These are phyloP conservation scores for Talaromyces thailandensis DNA, from an alignment of 495 filamentous ascomycete genomes.

Conservation along the genomic window DNA sequence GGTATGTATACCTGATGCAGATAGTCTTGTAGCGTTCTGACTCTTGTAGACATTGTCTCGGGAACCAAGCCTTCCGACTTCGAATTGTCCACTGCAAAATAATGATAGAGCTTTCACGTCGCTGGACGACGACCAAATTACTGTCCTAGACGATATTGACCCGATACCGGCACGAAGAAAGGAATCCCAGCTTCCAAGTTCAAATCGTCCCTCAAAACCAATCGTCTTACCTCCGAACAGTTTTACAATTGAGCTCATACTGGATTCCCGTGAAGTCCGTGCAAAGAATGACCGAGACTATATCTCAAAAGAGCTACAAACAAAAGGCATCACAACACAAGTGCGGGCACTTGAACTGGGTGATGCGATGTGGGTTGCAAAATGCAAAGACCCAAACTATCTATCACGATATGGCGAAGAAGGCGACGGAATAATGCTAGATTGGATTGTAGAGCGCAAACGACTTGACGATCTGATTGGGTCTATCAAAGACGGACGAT, in stretches of 20 bases:
- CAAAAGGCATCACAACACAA: constrained; percentile 54
- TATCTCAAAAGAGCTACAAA: constrained; percentile 61
- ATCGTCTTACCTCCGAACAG: constrained; percentile 51
- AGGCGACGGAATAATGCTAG: constrained; percentile 67
- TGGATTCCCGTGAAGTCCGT: constrained; percentile 72
- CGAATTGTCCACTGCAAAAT: neutral
- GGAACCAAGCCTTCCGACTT: neutral
- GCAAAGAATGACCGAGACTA: constrained; percentile 72
- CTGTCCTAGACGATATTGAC: neutral
- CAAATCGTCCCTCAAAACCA: constrained; percentile 24
- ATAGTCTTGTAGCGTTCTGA: neutral
- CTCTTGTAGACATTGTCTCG: neutral
- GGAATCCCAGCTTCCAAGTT: neutral
- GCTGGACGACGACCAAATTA: neutral
- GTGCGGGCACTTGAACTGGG: constrained; percentile 64
- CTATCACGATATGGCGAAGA: constrained; percentile 49
- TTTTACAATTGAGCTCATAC: constrained; percentile 65
- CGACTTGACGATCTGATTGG: constrained; percentile 70
- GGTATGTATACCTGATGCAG: constrained; percentile 7
- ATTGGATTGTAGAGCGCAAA: constrained; percentile 79
- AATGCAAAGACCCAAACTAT: constrained; percentile 48
- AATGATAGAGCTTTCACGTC: neutral
- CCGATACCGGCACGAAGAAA: neutral
- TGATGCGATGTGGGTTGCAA: constrained; percentile 76
- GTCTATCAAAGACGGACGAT: constrained; percentile 76